Evolutionary conservation across 352 stramenopile species (phyloP), one percentile per base, ranked within the genome.

Genomic region (Phytophthora sansomeana): DNA sequence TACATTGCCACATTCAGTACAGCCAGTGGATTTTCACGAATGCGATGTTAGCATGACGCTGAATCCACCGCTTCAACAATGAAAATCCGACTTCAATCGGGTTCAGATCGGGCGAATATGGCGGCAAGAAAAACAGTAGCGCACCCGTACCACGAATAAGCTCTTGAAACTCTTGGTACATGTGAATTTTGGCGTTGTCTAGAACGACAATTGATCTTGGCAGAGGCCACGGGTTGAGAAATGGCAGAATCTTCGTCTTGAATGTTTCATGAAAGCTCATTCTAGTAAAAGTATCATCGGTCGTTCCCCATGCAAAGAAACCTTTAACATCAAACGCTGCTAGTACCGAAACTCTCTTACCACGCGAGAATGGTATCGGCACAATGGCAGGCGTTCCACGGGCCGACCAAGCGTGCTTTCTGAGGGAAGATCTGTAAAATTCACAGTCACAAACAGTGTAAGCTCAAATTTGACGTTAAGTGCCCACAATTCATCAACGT

Each of bases 131-230:
- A 46, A 46, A 38, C 17, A 46, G n/a, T 26, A 26, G 17, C 39
- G 39, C 39, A 14, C 39, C 39, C 4, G 39, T 46, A 28, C 39
- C n/a, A 17, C 26, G 39, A 26, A 46, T 28, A 28, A 46, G 39
- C 17, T 46, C 17, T 46, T 46, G 17, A 28, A 46, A 46, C 17
- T 46, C 39, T 6, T 26, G 8, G 17, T 46, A 46, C n/a, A 46
- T 46, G 39, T 46, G n/a, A 24, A 46, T 28, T 46, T 46, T 46
- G n/a, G 39, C 39, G 17, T 46, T 46, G 39, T 46, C 39, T 19
- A 46, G 5, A 14, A 28, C 2, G 11, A 46, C 39, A 46, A 46
- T 46, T 4, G 39, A 46, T 19, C 39, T 46, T 19, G 39, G 39
- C 17, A 46, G n/a, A 26, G 17, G 39, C n/a, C 5, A 46, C 17